Evolutionary conservation across 2,329 filamentous ascomycete genomes (phyloP).

Genomic region (Aspergillus carbonarius): DNA sequence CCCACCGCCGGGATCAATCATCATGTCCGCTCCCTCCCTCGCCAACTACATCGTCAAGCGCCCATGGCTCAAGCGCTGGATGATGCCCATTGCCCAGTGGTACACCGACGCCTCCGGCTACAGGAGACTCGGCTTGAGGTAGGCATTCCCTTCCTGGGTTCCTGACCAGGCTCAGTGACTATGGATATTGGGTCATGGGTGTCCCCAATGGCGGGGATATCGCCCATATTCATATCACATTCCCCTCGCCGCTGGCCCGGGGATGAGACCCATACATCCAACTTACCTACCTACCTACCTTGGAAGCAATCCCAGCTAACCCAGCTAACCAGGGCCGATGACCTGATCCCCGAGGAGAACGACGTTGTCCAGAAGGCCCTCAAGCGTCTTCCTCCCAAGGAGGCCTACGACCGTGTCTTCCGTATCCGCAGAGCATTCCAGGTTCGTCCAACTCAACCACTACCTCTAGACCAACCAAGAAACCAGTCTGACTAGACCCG

Average conservation of each 20-base stretch:
- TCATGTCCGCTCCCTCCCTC: slow-evolving; percentile 71
- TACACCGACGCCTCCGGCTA: slow-evolving; percentile 88
- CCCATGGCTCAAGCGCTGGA: slow-evolving; percentile 77
- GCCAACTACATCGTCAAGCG: slow-evolving; percentile 76
- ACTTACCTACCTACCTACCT: background rate
- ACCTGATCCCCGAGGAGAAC: slow-evolving; percentile 91
- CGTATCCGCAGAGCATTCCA: slow-evolving; percentile 94
- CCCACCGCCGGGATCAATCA: slow-evolving; percentile 32
- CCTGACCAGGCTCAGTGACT: slow-evolving; percentile 15
- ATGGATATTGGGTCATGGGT: background rate
- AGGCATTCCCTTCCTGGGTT: slow-evolving; percentile 38
- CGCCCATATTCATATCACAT: background rate
- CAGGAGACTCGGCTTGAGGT: slow-evolving; percentile 89
- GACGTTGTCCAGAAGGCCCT: slow-evolving; percentile 82
- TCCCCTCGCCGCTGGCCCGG: slow-evolving; percentile 12
- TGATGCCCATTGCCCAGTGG: slow-evolving; percentile 83
- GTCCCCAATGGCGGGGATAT: slow-evolving; percentile 1
- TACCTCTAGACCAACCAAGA: slow-evolving; percentile 8
- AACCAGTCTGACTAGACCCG: slow-evolving; percentile 20
- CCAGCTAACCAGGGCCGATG: slow-evolving; percentile 72
- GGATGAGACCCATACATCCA: slow-evolving; percentile 8
- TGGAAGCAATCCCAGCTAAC: slow-evolving; percentile 11
- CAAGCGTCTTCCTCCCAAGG: slow-evolving; percentile 84
- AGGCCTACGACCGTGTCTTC: slow-evolving; percentile 95
- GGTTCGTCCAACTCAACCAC: slow-evolving; percentile 47